Percentiles rank a stretch among this genome's conserved stretches.
Evolutionary conservation across 371 early-diverging fungal species (phyloP).

Genomic region (Mortierella sp.): DNA sequence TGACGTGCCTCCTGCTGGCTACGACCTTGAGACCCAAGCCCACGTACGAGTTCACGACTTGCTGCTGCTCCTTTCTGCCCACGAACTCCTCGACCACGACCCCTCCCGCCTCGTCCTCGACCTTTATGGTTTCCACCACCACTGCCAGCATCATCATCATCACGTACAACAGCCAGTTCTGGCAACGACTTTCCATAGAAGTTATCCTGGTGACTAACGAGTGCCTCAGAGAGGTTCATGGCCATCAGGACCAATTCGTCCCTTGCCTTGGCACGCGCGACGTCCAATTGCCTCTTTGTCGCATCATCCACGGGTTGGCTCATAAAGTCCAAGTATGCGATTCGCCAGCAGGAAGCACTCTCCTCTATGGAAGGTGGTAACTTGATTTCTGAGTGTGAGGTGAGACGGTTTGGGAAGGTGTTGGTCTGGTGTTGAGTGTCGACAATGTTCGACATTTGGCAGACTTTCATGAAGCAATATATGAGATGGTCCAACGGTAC

Average conservation of each 20-base stretch:
- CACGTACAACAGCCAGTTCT: too few species aligned
- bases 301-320: neutral
- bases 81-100: neutral
- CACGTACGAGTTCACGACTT: neutral
- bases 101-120: neutral
- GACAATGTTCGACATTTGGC: slow-evolving; percentile 26
- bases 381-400: neutral
- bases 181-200: neutral
- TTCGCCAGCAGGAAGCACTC: neutral
- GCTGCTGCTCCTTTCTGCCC: neutral
- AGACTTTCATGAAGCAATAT: slow-evolving; percentile 28
- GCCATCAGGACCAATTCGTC: slow-evolving; percentile 49
- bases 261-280: slow-evolving; percentile 32
- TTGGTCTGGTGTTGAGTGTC: neutral
- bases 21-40: neutral
- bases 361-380: neutral
- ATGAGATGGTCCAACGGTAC: slow-evolving; percentile 25
- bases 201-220: slow-evolving; percentile 30
- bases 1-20: neutral
- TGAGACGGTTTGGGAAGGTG: slow-evolving; percentile 7
- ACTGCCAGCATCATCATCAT: neutral
- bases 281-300: neutral
- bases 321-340: slow-evolving; percentile 1
- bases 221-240: slow-evolving; percentile 49
- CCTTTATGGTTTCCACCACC: neutral